These are phyloP conservation scores for Huntiella savannae DNA, from an alignment of 2,329 filamentous ascomycete genomes.

Conservation along the genomic window DNA sequence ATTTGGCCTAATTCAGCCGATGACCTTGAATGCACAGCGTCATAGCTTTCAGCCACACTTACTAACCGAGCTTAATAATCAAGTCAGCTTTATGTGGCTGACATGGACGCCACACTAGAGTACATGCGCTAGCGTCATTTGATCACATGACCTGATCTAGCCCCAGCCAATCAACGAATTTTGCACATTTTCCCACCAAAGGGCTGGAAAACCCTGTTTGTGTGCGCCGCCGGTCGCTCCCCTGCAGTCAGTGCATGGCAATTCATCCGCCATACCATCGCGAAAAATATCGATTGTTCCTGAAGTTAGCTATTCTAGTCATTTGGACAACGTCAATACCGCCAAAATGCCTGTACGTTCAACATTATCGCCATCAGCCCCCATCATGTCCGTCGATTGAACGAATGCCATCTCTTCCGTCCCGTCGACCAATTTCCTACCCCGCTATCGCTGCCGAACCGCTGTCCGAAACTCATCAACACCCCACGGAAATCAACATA, in stretches of 20 bases:
- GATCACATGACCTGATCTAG: constrained; percentile 5
- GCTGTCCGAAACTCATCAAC: not conserved
- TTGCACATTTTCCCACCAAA: constrained; percentile 11
- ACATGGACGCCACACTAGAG: constrained; percentile 1
- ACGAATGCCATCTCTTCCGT: constrained; percentile 6
- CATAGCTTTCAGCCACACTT: not conserved
- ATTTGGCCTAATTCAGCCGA: constrained; percentile 4
- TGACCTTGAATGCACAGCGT: constrained; percentile 1
- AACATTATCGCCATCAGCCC: constrained; percentile 5
- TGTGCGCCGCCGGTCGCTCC: not conserved
- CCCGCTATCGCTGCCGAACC: not conserved
- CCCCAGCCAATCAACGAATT: constrained; percentile 10
- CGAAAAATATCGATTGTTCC: constrained; percentile 8
- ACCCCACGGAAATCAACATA: not conserved
- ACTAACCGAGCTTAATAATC: too few species aligned
- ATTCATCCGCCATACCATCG: constrained; percentile 11
- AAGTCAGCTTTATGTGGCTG: constrained; percentile 5
- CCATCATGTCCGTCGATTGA: constrained; percentile 9
- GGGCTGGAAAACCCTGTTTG: constrained; percentile 11
- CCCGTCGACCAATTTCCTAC: not conserved
- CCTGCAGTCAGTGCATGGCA: constrained; percentile 7
- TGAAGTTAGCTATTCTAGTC: constrained; percentile 12
- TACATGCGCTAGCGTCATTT: not conserved
- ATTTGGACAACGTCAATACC: constrained; percentile 12
- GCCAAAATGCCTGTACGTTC: constrained; percentile 12